Evolutionary conservation across 495 filamentous ascomycete genomes (phyloP), one percentile per base, ranked within the genome.

Genomic region (Staphylotrichum tortipilum): DNA sequence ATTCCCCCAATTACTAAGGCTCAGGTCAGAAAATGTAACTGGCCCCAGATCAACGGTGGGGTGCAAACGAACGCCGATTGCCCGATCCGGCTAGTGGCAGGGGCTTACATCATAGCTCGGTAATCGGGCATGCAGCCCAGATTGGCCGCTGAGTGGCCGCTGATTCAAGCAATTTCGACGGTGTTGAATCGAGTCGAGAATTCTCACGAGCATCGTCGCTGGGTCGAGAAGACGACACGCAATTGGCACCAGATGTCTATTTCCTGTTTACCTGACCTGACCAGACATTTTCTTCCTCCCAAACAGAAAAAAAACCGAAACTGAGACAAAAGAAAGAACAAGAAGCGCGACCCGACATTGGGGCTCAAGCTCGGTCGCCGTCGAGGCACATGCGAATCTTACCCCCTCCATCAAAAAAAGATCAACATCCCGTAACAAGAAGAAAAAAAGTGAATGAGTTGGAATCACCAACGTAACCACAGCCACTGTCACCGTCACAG

Each of bases 1-100:
- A n/a, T 26, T 17, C 41, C 36, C 37, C 38, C 34, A 35, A 26
- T 40, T 21, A 49, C 46, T 49, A 40, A 49, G 46, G 46, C 46
- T 49, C 30, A 30, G 35, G 46, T 49, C 39, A 49, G 36, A 40
- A n/a, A 40, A 21, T 11, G 9, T 19, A 2, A n/a, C n/a, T n/a
- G n/a, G n/a, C n/a, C n/a, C n/a, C n/a, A n/a, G n/a, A n/a, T n/a
- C n/a, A n/a, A n/a, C n/a, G 35, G 24, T 12, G 35, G 37, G 50
- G 43, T 15, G 18, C n/a, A 21, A 7, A 17, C 1, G 4, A 18
- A 29, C 23, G 26, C 24, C 26, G 15, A 10, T 15, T 12, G 15
- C 50, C 43, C 8, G 9, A 47, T 47, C n/a, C 7, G 43, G 44
- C 14, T 47, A 41, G 36, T 21, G 6, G 18, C 10, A 10, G 10